Base-by-base conservation (phyloP, 108 stramenopile genomes). In the Aurantiochytrium sp. region DNA sequence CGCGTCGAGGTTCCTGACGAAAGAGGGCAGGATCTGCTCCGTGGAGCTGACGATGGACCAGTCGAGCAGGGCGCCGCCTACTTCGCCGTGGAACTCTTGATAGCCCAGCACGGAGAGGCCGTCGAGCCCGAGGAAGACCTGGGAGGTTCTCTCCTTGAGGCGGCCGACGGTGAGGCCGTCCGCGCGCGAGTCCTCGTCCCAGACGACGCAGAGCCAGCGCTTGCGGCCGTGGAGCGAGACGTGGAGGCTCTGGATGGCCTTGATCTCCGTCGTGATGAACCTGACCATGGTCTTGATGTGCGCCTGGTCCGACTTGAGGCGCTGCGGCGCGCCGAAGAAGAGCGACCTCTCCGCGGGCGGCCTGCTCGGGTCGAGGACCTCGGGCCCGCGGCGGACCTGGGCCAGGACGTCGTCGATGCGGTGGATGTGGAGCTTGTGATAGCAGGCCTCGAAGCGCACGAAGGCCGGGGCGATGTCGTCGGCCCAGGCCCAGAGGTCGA, bases 231-330 rank as follows among this genome's bases (percentile, higher is more conserved):
- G 59, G 32, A 65, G 24, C 27, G 59, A 17, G 15, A 65, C 59
- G 19, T 65, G 24, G 32, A 65, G 59, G 34, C 59, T 65, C 59
- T 17, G 27, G 59, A 12, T 12, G 15, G 59, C 6, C 15, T 30
- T 8, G 2, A 65, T 30, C 59, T 65, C 59, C 59, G 59, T 65
- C 24, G 59, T 65, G 59, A 65, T 65, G 34, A 65, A 65, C 59
- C 19, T 65, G 22, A 65, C 59, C 59, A 65, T 65, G 59, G 59
- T 65, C 59, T 65, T 65, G 59, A 65, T 65, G 59, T 65, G 59
- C 8, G 34, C 59, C 34, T 65, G 59, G 59, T 65, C 59, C 22
- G 59, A 19, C 10, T 19, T 65, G 0, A 65, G 59, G 32, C 59
- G 59, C 34, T 65, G 59, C 22, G 59, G 59, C 32, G 59, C 59